Conservation (phyloP, 495 filamentous ascomycete species). For the Talaromyces trachyspermus region DNA sequence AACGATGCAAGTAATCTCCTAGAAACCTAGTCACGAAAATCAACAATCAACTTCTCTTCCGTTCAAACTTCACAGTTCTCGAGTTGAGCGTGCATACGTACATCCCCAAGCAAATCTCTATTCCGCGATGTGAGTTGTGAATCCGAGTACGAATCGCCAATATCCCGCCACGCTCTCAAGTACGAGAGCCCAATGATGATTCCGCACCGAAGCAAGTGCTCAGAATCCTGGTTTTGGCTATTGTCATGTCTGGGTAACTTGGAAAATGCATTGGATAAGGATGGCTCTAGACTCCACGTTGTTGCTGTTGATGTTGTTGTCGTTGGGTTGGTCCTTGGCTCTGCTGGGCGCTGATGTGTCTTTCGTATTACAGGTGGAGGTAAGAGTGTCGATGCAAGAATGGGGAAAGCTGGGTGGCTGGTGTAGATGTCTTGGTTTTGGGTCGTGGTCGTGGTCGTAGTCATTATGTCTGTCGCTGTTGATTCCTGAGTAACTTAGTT, state of each 20-base stretch:
- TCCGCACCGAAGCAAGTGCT: conserved; percentile 28
- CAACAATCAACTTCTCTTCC: neutral
- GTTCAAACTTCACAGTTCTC: neutral
- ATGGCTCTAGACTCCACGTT: conserved; percentile 23
- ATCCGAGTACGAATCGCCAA: neutral
- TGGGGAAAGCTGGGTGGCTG: conserved; percentile 26
- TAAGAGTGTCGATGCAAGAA: conserved; percentile 31
- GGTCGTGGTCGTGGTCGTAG: neutral
- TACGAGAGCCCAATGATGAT: conserved; percentile 33
- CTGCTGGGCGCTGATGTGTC: neutral
- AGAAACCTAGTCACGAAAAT: neutral
- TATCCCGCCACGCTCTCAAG: conserved; percentile 16
- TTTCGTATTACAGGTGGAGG: neutral
- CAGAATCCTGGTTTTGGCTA: conserved; percentile 12
- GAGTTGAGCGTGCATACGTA: neutral
- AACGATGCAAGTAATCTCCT: neutral
- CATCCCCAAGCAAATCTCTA: conserved; percentile 7
- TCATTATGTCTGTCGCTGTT: neutral
- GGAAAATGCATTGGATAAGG: neutral
- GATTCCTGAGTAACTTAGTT: too few relatives aligned
- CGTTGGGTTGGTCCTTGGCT: neutral
- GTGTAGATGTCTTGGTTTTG: conserved; percentile 16
- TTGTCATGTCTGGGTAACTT: conserved; percentile 18
- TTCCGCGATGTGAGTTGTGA: too few relatives aligned
- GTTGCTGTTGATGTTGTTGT: neutral